Base-by-base conservation (phyloP, 768 basidiomycete species). In the Zangia roseola region DNA sequence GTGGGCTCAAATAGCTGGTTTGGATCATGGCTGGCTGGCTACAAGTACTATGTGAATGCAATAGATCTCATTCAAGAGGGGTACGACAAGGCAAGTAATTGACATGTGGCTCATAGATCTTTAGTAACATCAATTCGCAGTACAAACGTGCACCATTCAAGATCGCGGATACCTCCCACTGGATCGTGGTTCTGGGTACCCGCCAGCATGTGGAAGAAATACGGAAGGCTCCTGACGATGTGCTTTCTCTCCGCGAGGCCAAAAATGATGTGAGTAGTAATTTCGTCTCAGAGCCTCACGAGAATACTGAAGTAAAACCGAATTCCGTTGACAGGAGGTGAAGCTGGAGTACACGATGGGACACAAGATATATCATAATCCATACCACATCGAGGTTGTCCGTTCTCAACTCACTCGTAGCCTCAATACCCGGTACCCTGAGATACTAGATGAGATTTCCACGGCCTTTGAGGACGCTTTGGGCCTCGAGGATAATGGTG, bases 381-480 rank as follows among this genome's bases (percentile, higher is more conserved):
- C 42, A 2, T 73, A 71, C 36, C 73, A 76, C 37, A 42, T 60
- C 4, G 21, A 44, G 0, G 42, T 71, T 26, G 25, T 73, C 10
- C 67, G 67, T 17, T 40, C 45, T 1, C 52, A 62, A 24, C 54
- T 75, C 9, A 69, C 70, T 12, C 64, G 77, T 6, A 74, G 72
- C 40, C 59, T 81, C 8, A 64, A 58, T 2, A 50, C 45, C 2
- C 55, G 70, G 4, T 73, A 77, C 49, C 67, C 72, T 0, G 69
- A 72, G 24, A 53, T 82, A 10, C 64, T 63, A 8, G 69, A 77
- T 19, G 81, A 83, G 51, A 63, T 80, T 16, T 31, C 53, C 0
- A 43, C 55, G 0, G 67, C 80, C 0, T 74, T 79, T 44, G 55
- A 62, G 3, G 74, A 74, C 2, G 53, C 59, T 17, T 62, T 82